phyloP scores from a whole-genome alignment of 2,329 filamentous ascomycete genomes.

The Lachnellula subtilissima region DNA sequence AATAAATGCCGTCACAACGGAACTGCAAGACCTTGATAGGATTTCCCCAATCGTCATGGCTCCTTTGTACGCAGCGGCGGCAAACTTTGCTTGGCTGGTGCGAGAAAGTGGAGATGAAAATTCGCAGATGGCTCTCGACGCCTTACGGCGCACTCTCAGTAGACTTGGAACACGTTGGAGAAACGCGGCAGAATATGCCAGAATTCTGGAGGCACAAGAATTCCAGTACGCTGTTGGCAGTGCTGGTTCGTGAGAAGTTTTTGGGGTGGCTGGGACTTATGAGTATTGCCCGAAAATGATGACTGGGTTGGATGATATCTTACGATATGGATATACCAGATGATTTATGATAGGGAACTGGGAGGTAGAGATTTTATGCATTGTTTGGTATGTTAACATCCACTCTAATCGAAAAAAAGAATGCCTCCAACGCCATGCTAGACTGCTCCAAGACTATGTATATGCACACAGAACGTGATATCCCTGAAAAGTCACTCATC shows the following conservation, averaged over 20 bases:
- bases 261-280: background rate
- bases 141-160: constrained; percentile 29
- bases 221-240: constrained; percentile 28
- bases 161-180: constrained; percentile 33
- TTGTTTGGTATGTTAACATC: background rate
- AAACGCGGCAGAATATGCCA: constrained; percentile 34
- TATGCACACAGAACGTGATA: too few species aligned
- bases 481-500: background rate
- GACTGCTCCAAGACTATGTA: background rate
- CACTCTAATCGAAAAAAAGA: background rate
- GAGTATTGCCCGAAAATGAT: too few species aligned
- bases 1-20: constrained; percentile 18
- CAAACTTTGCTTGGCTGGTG: constrained; percentile 36
- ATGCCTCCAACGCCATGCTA: background rate
- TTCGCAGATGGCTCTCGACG: constrained; percentile 29
- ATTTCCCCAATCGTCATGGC: constrained; percentile 36
- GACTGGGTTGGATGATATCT: too few species aligned
- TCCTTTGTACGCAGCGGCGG: constrained; percentile 34
- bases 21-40: constrained; percentile 24
- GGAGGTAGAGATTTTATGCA: too few species aligned
- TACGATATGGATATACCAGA: too few species aligned
- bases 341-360: too few species aligned
- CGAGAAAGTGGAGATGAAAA: constrained; percentile 34
- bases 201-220: constrained; percentile 35
- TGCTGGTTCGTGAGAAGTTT: constrained; percentile 3